Base-by-base conservation (phyloP, 2,329 filamentous ascomycete species). In the Hymenotorrendiella dingleyae region DNA sequence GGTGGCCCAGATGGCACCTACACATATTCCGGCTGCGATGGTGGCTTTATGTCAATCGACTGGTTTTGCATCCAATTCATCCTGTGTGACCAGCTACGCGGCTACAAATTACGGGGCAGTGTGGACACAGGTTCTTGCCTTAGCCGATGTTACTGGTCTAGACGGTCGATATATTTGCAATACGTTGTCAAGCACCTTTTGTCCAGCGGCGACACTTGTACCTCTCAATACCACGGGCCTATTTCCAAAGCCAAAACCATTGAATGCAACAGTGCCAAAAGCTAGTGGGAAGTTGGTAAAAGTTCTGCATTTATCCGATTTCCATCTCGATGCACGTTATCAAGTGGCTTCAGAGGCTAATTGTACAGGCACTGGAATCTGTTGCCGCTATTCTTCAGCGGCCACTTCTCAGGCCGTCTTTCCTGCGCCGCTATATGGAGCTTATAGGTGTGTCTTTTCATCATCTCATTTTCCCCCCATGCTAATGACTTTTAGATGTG, bases 161-260 rank as follows among this genome's bases (percentile, higher is more conserved):
- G 76, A 80, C 54, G 76, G 75, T 4, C 61, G 68, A 42, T 77
- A 75, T 46, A 78, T 80, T 34, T 80, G 76, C 62, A 68, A 71
- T 48, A 67, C 62, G 12, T 50, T 78, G 4, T 68, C 64, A 40
- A 65, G 56, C 22, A 64, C 49, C 4, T 76, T 71, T 53, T 80
- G 76, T 53, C 57, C 65, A 1, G 53, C 56, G 10, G 74, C 74
- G 5, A 55, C 54, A 0, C 69, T 71, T 3, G 61, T 61, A 6
- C 64, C 68, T 0, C 57, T 73, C 22, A 66, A 74, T 48, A 69
- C 64, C 2, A 65, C 67, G 1, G 48, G 49, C 2, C 51, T 70
- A 4, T 80, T 79, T 43, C 68, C 73, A 7, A 78, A 76, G 53
- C 69, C 73, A 2, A 77, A 72, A 52, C 75, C 74, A 1, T 57